These are phyloP conservation scores for Trichoderma sp. DNA, from an alignment of 2,329 filamentous ascomycete species.

Conservation along the genomic window DNA sequence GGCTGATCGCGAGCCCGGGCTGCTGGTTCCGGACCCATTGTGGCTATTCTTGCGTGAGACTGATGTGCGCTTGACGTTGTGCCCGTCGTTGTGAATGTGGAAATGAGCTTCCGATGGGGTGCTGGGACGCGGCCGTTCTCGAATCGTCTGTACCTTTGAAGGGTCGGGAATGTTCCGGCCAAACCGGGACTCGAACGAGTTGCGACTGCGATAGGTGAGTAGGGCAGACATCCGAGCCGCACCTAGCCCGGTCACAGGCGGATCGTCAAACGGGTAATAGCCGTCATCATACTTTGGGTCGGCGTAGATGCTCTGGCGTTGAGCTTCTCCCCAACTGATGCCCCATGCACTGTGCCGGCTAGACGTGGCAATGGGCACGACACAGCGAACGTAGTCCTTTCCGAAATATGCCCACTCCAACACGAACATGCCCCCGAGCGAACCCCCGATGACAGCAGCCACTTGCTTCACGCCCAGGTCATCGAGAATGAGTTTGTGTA, in stretches of 20 bases:
- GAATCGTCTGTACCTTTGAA: conserved; percentile 79
- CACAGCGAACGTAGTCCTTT: conserved; percentile 75
- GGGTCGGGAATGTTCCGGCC: conserved; percentile 90
- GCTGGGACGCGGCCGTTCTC: conserved; percentile 60
- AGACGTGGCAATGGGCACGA: conserved; percentile 83
- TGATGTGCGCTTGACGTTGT: conserved; percentile 59
- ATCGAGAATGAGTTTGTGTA: conserved; percentile 79
- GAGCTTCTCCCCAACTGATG: conserved; percentile 87
- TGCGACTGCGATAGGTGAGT: conserved; percentile 91
- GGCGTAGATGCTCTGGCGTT: conserved; percentile 92
- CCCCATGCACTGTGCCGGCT: conserved; percentile 86
- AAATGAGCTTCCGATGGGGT: conserved; percentile 73
- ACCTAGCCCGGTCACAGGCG: conserved; percentile 81
- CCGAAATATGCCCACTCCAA: conserved; percentile 91
- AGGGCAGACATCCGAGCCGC: conserved; percentile 97
- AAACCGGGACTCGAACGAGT: conserved; percentile 95
- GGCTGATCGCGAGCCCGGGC: conserved; percentile 27
- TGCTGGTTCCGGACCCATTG: conserved; percentile 34
- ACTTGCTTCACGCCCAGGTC: conserved; percentile 78
- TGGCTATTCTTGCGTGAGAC: conserved; percentile 52
- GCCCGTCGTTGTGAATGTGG: conserved; percentile 81
- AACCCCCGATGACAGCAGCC: conserved; percentile 78
- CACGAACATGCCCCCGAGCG: conserved; percentile 88
- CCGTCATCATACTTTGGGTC: conserved; percentile 98
- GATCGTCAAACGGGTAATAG: conserved; percentile 87